Conservation (phyloP, 2,329 filamentous ascomycete species). For the Colletotrichum lini region DNA sequence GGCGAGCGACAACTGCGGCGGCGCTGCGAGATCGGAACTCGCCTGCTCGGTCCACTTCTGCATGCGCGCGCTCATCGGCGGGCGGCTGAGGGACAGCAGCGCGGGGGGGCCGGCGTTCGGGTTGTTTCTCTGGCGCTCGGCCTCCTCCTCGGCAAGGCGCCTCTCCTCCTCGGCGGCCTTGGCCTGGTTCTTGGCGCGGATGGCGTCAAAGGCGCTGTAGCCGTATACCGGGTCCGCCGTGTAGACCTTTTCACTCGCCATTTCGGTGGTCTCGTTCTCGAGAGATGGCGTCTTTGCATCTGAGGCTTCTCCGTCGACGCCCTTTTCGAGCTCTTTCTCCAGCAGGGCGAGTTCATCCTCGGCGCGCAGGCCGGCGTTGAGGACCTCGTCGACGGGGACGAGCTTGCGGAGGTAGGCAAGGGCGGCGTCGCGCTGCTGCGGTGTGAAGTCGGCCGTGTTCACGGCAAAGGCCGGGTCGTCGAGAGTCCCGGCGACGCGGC, state of each 20-base stretch:
- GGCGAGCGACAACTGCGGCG: slow-evolving; percentile 66
- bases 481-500: slow-evolving; percentile 74
- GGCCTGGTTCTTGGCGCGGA: slow-evolving; percentile 68
- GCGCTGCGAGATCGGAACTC: slow-evolving; percentile 64
- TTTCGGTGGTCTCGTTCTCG: slow-evolving; percentile 41
- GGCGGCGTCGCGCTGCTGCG: slow-evolving; percentile 60
- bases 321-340: slow-evolving; percentile 54
- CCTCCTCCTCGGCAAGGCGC: slow-evolving; percentile 54
- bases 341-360: slow-evolving; percentile 73
- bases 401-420: slow-evolving; percentile 69
- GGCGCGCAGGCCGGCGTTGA: slow-evolving; percentile 72
- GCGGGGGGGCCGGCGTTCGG: slow-evolving; percentile 58
- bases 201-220: slow-evolving; percentile 68
- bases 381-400: slow-evolving; percentile 71
- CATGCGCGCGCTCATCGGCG: slow-evolving; percentile 58
- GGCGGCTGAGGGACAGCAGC: slow-evolving; percentile 54
- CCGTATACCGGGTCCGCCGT: slow-evolving; percentile 69
- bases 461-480: slow-evolving; percentile 68
- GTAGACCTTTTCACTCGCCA: slow-evolving; percentile 46
- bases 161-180: slow-evolving; percentile 64
- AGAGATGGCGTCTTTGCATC: slow-evolving; percentile 21
- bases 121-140: slow-evolving; percentile 50
- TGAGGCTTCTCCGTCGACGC: slow-evolving; percentile 42
- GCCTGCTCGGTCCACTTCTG: slow-evolving; percentile 61
- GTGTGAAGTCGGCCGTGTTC: slow-evolving; percentile 62